Evolutionary conservation across 495 filamentous ascomycete species (phyloP).

Genomic region (Penicillium turbatum): DNA sequence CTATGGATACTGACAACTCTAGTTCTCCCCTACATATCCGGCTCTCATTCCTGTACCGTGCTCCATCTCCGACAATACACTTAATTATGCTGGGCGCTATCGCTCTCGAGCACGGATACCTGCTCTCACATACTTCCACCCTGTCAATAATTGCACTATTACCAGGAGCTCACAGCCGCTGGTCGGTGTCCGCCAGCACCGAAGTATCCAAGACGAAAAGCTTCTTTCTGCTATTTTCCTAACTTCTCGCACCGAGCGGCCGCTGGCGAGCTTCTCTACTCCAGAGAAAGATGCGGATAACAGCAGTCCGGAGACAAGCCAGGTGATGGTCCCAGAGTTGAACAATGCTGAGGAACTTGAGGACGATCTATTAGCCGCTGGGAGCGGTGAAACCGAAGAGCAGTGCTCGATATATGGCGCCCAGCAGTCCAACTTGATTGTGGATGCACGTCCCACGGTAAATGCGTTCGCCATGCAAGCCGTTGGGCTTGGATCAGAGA

Average conservation of each 20-base stretch:
- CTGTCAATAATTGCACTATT: conserved; percentile 95
- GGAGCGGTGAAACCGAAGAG: conserved; percentile 37
- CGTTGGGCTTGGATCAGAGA: conserved; percentile 89
- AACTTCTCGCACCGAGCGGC: conserved; percentile 54
- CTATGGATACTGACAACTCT: conserved; percentile 8
- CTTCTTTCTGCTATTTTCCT: conserved; percentile 90
- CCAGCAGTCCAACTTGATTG: conserved; percentile 91
- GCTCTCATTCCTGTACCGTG: conserved; percentile 77
- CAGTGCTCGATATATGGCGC: conserved; percentile 75
- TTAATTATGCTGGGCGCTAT: conserved; percentile 89
- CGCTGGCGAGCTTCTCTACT: conserved; percentile 40
- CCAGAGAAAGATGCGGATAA: conserved; percentile 52
- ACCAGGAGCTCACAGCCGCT: conserved; percentile 91
- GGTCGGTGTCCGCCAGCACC: conserved; percentile 79
- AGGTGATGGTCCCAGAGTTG: conserved; percentile 38
- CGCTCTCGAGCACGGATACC: conserved; percentile 86
- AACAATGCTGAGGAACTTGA: conserved; percentile 63
- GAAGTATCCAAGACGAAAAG: conserved; percentile 94
- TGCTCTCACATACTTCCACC: conserved; percentile 85
- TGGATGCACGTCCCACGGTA: conserved; percentile 91
- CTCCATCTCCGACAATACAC: conserved; percentile 88
- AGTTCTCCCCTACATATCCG: conserved; percentile 97
- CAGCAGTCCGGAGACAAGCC: conserved; percentile 47
- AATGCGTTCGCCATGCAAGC: conserved; percentile 97
- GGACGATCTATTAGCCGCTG: conserved; percentile 62